Conservation (phyloP, 2,329 filamentous ascomycete genomes). For the Colletotrichum sp. region DNA sequence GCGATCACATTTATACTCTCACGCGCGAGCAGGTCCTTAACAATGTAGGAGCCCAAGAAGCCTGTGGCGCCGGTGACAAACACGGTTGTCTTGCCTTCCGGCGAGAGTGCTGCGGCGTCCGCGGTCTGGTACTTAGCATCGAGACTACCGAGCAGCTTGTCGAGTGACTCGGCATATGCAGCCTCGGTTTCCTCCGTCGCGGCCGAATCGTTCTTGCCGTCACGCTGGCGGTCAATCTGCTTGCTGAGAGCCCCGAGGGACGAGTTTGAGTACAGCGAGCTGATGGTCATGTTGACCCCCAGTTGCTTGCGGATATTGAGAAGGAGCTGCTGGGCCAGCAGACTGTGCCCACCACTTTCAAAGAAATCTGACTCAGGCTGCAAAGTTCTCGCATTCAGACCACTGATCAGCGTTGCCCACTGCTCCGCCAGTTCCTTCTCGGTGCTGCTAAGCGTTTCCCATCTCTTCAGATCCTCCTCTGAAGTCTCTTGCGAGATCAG, state of each 20-base stretch:
- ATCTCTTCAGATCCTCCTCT: constrained; percentile 45
- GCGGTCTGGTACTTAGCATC: not conserved
- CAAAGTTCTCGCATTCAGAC: constrained; percentile 68
- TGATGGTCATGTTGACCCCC: constrained; percentile 67
- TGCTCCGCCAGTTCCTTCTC: constrained; percentile 70
- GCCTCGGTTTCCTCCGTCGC: constrained; percentile 32
- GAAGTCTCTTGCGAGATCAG: constrained; percentile 36
- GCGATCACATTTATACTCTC: constrained; percentile 29
- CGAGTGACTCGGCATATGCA: constrained; percentile 54
- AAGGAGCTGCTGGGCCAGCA: constrained; percentile 74
- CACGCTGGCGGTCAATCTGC: constrained; percentile 39
- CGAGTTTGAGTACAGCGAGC: constrained; percentile 71
- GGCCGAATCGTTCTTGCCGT: constrained; percentile 27
- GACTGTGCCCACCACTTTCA: constrained; percentile 40
- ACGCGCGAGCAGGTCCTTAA: constrained; percentile 75
- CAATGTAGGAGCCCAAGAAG: constrained; percentile 83
- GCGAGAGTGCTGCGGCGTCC: not conserved
- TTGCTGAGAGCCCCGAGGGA: constrained; percentile 45
- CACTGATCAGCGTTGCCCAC: constrained; percentile 75
- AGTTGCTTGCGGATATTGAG: constrained; percentile 61
- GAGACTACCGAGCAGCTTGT: constrained; percentile 48
- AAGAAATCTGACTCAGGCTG: constrained; percentile 46
- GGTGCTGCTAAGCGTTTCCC: constrained; percentile 54
- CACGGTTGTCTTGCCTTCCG: constrained; percentile 52
- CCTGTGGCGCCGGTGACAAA: constrained; percentile 91